Base-by-base conservation (phyloP, 2,329 filamentous ascomycete species). In the Fusarium drepaniforme region DNA sequence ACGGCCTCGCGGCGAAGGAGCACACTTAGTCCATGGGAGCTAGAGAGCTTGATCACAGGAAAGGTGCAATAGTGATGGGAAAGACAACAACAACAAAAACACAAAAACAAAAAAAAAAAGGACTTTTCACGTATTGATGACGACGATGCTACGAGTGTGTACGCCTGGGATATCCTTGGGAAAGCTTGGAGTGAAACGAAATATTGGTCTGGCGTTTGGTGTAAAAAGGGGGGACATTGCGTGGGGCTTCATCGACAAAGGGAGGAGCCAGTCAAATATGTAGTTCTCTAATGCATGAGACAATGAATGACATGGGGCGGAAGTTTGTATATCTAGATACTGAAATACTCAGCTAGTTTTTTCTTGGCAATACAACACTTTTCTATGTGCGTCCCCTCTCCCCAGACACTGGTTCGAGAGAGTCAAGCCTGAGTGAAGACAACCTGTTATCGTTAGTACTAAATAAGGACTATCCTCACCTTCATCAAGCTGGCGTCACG, bases 1-100 rank as follows among this genome's bases (percentile, higher is more conserved):
- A 85, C 81, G 11, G 86, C 90, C 4, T 92, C 88, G 70, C 86
- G 93, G 79, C 87, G 93, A 79, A 88, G 94, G 81, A 95, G 93
- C 78, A 96, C 93, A 23, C 84, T 96, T 37, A 95, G 90, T 77
- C 91, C 93, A 4, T 93, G 92, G 86, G 94, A 96, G 82, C 83
- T 96, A 79, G 89, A 93, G 83, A 90, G 88, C 53, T 80, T 94
- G 80, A 92, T 92, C 63, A 76, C 84, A 4, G 87, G 87, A 8
- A 78, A 77, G 78, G 68, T 90, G 87, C 49, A 53, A n/a, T 68
- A 88, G 85, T 81, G 68, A 77, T 72, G 38, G 56, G 49, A 33
- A 56, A 49, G 15, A 9, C 9, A 28, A 6, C 33, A 25, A 33
- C 30, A 33, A 33, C 30, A 33, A 33, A 7, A 25, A 49, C 25